Evolutionary conservation across 2,329 filamentous ascomycete genomes (phyloP), one percentile per base, ranked within the genome.

Genomic region (Juglanconis sp.): DNA sequence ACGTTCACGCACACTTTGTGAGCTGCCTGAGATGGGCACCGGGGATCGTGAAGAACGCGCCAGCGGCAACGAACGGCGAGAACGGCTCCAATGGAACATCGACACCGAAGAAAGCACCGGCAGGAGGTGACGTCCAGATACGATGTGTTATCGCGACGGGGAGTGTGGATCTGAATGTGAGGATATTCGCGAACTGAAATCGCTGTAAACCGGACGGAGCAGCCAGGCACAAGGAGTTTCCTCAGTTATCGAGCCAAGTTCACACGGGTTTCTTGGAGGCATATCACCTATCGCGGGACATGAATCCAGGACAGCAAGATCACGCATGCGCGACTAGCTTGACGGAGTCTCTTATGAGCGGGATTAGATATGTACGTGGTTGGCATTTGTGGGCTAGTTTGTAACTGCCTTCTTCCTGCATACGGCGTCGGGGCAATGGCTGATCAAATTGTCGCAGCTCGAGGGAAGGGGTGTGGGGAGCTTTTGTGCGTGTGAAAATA

Each of bases 11-110:
- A 4, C 92, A 92, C 70, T 97, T 98, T 69, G 85, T 97, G 53
- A 92, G 86, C 62, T 94, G 90, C 70, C 80, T 97, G 68, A 79
- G 92, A 63, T 98, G 94, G 93, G 94, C 92, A 2, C 93, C 93
- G 0, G 86, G 86, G 44, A 79, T 91, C 31, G 78, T 85, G 63
- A 91, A 89, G 68, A 85, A 90, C 61, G 77, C 74, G 1, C 73
- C 74, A 2, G 69, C 75, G 2, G 66, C 51, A 36, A 67, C 75
- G 53, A 80, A 67, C n/a, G 75, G 69, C 54, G 73, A 74, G 42
- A 77, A 80, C 36, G 72, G 60, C 6, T 50, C 63, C n/a, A 69
- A 70, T 49, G 70, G 70, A 34, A 78, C 77, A 60, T 76, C 76
- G 46, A 69, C 73, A 9, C 70, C 76, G 6, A 76, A 72, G 68